Conservation (phyloP, 2,329 filamentous ascomycete genomes). For the Monosporascus sp. region DNA sequence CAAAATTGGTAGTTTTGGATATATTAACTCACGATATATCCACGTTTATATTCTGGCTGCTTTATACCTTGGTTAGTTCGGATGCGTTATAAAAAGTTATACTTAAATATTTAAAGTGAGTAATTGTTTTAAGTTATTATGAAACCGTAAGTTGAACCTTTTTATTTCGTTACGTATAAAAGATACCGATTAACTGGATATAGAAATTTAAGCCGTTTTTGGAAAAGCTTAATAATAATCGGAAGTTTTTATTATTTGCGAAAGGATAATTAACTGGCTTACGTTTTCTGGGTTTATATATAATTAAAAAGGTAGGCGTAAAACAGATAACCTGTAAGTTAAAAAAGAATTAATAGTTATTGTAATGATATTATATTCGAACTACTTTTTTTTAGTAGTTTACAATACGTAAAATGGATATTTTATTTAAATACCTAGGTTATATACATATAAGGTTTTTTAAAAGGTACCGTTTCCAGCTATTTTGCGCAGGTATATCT, state of each 20-base stretch:
- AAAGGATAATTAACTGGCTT: background rate
- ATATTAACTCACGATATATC: background rate
- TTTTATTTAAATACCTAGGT: no score
- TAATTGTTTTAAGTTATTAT: background rate
- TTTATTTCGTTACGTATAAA: background rate
- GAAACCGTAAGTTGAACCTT: background rate
- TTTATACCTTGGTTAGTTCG: background rate
- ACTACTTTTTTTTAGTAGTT: no score
- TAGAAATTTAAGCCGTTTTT: background rate
- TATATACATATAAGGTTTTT: no score
- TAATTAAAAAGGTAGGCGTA: background rate
- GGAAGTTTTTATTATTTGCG: no score
- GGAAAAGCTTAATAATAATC: no score
- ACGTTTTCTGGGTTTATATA: background rate
- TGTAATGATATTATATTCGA: no score
- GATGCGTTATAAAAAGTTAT: background rate
- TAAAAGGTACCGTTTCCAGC: no score
- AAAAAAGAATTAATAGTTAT: no score
- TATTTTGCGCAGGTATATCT: no score
- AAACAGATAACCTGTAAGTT: no score
- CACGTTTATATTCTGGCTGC: background rate
- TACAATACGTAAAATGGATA: no score
- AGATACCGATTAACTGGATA: background rate
- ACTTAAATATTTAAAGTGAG: background rate
- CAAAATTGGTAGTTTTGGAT: background rate